Base-by-base conservation (phyloP, 192 early-diverging fungal genomes). In the Backusella tarrabulga region DNA sequence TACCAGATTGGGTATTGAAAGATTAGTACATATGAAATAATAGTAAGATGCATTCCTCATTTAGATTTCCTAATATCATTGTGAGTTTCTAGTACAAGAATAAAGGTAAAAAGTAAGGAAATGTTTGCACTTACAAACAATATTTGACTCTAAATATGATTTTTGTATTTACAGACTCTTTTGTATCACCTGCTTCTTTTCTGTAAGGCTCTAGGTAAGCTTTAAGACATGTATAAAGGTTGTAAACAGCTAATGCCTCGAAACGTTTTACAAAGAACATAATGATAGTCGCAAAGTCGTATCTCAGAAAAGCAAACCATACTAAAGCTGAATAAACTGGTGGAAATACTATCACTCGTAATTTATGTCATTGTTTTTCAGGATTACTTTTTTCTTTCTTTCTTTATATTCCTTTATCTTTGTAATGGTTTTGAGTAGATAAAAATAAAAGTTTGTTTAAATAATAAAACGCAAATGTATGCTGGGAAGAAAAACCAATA, bases 1-100 rank as follows among this genome's bases (percentile, higher is more conserved):
- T 75, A 81, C 81, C 81, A 83, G 15, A 83, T 46, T 1, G 81
- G 81, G 77, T 68, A 83, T 72, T 83, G 81, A n/a, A 67, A 79
- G 29, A 83, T 78, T 1, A 79, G 29, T 35, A 79, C 76, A 74
- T 83, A 78, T 12, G 77, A 79, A 23, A 83, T 79, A 29, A 79
- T 56, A 29, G 78, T 78, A 41, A 79, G 79, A 35, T 83, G 81
- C 72, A 83, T 68, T 14, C 81, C 81, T 67, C 77, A 83, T n/a
- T 77, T 79, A 3, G 78, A 83, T 56, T 40, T 42, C 1, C 81
- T 82, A 56, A 42, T 42, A 42, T 42, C 3, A 15, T 14, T 15
- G 12, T 15, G 2, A 15, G 11, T 15, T 15, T 42, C 12, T 15
- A 42, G 41, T 42, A 4, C 12, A 42, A 42, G 14, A 42, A 15